Conservation (phyloP, 2,329 filamentous ascomycete species). For the Thelonectria blattea region DNA sequence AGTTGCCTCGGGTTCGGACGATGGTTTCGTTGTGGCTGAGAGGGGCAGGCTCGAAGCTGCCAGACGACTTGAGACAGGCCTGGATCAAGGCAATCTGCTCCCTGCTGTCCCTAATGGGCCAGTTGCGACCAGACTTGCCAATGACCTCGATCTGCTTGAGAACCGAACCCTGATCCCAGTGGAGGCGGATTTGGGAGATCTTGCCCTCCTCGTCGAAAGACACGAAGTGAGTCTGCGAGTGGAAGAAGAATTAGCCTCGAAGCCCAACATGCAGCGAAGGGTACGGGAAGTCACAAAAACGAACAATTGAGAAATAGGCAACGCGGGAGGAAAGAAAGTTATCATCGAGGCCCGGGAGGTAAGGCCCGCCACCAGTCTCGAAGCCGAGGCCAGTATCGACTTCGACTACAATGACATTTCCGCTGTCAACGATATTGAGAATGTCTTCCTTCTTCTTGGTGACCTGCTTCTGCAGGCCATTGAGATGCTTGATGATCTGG, state of each 20-base stretch:
- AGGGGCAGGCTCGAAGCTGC: slow-evolving; percentile 41
- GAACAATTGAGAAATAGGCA: slow-evolving; percentile 81
- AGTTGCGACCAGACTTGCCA: slow-evolving; percentile 86
- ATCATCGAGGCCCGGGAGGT: slow-evolving; percentile 88
- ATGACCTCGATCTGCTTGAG: slow-evolving; percentile 95
- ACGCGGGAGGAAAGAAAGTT: slow-evolving; percentile 88
- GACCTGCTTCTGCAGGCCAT: slow-evolving; percentile 72
- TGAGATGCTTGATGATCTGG: slow-evolving; percentile 84
- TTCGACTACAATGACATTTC: slow-evolving; percentile 78
- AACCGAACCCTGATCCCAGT: slow-evolving; percentile 94
- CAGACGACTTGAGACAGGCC: slow-evolving; percentile 60
- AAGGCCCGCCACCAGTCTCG: slow-evolving; percentile 78
- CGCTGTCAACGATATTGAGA: slow-evolving; percentile 74
- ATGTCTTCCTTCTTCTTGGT: slow-evolving; percentile 84
- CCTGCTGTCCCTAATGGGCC: slow-evolving; percentile 88
- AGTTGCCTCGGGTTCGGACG: slow-evolving; percentile 57
- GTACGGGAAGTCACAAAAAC: slow-evolving; percentile 43
- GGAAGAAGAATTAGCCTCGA: slow-evolving; percentile 20
- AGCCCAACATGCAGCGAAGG: neutral
- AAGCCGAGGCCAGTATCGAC: slow-evolving; percentile 86
- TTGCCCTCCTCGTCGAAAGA: slow-evolving; percentile 77
- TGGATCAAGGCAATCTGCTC: slow-evolving; percentile 83
- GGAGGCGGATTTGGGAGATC: slow-evolving; percentile 85
- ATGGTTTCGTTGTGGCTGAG: slow-evolving; percentile 47
- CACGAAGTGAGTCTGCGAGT: slow-evolving; percentile 80